Conservation (phyloP, 176 grass and related monocot genomes). For the Carex pumila region DNA sequence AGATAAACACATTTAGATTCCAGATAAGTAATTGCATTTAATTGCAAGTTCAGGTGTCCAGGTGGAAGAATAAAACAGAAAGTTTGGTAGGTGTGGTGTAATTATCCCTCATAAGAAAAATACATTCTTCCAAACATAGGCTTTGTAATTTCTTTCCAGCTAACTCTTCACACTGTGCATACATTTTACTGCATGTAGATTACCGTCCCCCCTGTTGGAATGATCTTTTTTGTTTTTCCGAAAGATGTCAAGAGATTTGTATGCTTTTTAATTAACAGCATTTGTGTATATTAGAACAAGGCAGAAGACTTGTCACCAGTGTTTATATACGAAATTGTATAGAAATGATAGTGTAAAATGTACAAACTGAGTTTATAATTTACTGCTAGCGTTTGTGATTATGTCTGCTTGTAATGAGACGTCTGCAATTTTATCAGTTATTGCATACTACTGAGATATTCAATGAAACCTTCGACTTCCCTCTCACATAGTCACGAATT, state of each 20-base stretch:
- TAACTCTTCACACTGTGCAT: not conserved
- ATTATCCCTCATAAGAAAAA: not conserved
- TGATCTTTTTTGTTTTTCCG: not conserved
- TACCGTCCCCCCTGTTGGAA: not conserved
- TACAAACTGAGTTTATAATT: not conserved
- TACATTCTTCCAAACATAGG: not conserved
- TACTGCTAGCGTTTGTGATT: not conserved
- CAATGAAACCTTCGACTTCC: no score
- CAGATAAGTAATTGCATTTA: not conserved
- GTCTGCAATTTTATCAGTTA: not conserved
- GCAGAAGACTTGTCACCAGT: not conserved
- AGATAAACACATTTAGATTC: no score
- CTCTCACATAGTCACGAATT: no score
- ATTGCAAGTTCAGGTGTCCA: not conserved
- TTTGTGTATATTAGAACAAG: not conserved
- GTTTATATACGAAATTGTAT: not conserved
- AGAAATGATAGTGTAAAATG: not conserved
- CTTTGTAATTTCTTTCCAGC: not conserved
- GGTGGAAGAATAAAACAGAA: not conserved
- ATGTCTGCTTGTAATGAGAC: not conserved
- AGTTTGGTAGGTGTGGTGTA: not conserved
- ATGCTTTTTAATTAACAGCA: not conserved
- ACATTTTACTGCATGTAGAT: not conserved
- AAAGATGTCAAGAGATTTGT: not conserved
- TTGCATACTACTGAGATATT: not conserved